These are phyloP conservation scores for Pisolithus microcarpus DNA, from an alignment of 768 basidiomycete species.

Conservation along the genomic window DNA sequence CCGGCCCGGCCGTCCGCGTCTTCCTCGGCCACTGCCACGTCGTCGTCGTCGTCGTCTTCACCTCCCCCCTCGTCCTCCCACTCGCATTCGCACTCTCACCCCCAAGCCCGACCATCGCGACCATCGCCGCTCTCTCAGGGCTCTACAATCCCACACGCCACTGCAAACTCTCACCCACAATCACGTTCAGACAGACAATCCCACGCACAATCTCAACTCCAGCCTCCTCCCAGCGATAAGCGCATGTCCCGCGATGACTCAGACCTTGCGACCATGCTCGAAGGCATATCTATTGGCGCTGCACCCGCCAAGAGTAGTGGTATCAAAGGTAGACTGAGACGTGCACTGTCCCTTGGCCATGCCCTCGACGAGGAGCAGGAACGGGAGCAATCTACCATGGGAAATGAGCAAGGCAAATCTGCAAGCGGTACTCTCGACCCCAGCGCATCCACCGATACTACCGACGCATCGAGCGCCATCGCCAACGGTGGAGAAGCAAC, in stretches of 20 bases:
- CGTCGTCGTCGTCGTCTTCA: constrained; percentile 12
- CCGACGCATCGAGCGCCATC: constrained; percentile 21
- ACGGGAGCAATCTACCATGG: constrained; percentile 14
- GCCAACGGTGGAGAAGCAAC: constrained; percentile 8
- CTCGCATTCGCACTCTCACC: constrained; percentile 17
- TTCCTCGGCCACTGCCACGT: constrained; percentile 22
- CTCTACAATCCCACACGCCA: constrained; percentile 8
- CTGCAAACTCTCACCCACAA: constrained; percentile 10
- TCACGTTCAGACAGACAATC: constrained; percentile 7
- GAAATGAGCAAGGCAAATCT: neutral
- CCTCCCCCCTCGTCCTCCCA: constrained; percentile 21
- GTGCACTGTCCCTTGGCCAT: constrained; percentile 62
- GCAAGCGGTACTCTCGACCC: constrained; percentile 16
- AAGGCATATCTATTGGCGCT: constrained; percentile 29
- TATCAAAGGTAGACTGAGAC: constrained; percentile 69
- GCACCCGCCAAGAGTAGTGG: constrained; percentile 51
- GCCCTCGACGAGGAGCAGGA: constrained; percentile 51
- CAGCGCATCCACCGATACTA: no score
- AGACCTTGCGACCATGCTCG: constrained; percentile 52
- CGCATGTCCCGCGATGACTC: constrained; percentile 76
- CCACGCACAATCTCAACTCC: constrained; percentile 26
- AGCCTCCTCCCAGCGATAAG: constrained; percentile 56
- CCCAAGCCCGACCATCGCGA: constrained; percentile 23
- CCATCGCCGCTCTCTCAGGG: constrained; percentile 31
- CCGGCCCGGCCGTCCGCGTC: constrained; percentile 22